phyloP scores from a whole-genome alignment of 2,329 filamentous ascomycete genomes.

The Alternaria alternata region DNA sequence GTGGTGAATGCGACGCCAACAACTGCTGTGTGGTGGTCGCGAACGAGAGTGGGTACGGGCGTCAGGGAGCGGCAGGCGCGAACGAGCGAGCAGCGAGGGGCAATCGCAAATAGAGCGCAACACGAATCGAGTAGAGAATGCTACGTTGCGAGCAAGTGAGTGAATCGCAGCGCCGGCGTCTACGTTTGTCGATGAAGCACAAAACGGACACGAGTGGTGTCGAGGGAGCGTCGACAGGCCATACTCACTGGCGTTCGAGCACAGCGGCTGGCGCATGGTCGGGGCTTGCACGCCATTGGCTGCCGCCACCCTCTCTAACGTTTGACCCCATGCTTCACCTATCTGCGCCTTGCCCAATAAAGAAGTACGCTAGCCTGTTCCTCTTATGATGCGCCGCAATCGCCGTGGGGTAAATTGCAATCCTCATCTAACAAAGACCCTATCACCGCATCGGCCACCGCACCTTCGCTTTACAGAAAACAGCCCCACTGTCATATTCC shows the following conservation, averaged over 20 bases:
- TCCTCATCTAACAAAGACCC: slow-evolving; percentile 16
- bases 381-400: slow-evolving; percentile 17
- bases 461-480: slow-evolving; percentile 1
- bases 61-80: slow-evolving; percentile 38
- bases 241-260: slow-evolving; percentile 15
- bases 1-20: slow-evolving; percentile 26
- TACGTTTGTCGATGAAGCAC: slow-evolving; percentile 30
- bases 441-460: slow-evolving; percentile 9
- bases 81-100: slow-evolving; percentile 20
- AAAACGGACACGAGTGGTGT: slow-evolving; percentile 38
- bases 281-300: slow-evolving; percentile 25
- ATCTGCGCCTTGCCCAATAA: slow-evolving; percentile 18
- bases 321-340: slow-evolving; percentile 30
- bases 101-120: slow-evolving; percentile 22
- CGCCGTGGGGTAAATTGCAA: slow-evolving; percentile 32
- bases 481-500: not conserved
- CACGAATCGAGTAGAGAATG: slow-evolving; percentile 19
- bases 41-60: slow-evolving; percentile 14
- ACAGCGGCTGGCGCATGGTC: slow-evolving; percentile 26
- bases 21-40: not conserved
- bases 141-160: slow-evolving; percentile 28
- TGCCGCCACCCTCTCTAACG: slow-evolving; percentile 11
- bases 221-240: slow-evolving; percentile 21
- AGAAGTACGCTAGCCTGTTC: slow-evolving; percentile 39
- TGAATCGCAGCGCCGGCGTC: slow-evolving; percentile 36